phyloP scores from a whole-genome alignment of 108 stramenopile species.

The Cyclotella atomus region DNA sequence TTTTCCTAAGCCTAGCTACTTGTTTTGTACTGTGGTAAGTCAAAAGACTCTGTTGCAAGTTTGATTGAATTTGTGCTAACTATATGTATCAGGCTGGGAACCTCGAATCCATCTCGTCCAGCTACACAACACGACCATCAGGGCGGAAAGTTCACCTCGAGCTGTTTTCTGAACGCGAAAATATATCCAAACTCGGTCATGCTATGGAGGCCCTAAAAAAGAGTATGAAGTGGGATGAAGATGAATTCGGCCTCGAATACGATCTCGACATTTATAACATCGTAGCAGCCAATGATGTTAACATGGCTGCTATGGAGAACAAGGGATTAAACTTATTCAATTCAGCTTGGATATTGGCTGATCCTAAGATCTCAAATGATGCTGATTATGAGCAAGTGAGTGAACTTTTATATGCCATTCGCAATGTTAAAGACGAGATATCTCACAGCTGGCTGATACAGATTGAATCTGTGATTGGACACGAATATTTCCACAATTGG shows the following conservation, averaged over 20 bases:
- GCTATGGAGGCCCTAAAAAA: slow-evolving; percentile 83
- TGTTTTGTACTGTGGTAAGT: slow-evolving; percentile 86
- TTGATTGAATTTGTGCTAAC: no score
- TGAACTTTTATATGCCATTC: background rate
- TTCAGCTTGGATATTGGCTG: slow-evolving; percentile 95
- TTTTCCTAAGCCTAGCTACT: slow-evolving; percentile 93
- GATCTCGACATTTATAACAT: slow-evolving; percentile 95
- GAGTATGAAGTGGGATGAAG: slow-evolving; percentile 81
- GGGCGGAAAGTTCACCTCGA: slow-evolving; percentile 84
- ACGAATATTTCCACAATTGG: slow-evolving; percentile 99
- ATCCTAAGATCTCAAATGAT: slow-evolving; percentile 91
- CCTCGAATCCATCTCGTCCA: slow-evolving; percentile 78
- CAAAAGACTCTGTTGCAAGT: no score
- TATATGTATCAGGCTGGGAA: slow-evolving; percentile 68
- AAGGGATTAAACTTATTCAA: slow-evolving; percentile 88
- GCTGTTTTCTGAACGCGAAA: slow-evolving; percentile 84
- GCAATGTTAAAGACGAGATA: no score
- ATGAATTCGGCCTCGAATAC: slow-evolving; percentile 92
- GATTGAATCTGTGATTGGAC: slow-evolving; percentile 82
- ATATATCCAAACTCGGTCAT: slow-evolving; percentile 86
- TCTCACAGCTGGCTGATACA: background rate
- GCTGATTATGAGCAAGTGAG: slow-evolving; percentile 85
- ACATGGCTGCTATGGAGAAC: slow-evolving; percentile 91
- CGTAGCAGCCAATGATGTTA: slow-evolving; percentile 76
- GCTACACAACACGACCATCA: slow-evolving; percentile 67